Percentiles rank a stretch among this genome's conserved stretches.
phyloP scores from a whole-genome alignment of 345 rosid genomes.

The Brassica carinata region DNA sequence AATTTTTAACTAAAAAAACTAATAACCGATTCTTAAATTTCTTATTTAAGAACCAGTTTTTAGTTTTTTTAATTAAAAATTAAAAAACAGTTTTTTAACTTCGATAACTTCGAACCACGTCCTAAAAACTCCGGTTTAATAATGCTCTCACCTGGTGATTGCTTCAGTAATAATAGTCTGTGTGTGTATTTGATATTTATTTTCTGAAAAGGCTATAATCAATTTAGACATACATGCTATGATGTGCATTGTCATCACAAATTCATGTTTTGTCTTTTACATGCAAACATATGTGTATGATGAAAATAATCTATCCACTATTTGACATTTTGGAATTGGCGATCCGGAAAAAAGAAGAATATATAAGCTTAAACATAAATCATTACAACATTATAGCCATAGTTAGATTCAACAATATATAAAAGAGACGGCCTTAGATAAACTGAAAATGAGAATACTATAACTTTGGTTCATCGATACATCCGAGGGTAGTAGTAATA shows the following conservation, averaged over 20 bases:
- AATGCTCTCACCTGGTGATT: background rate
- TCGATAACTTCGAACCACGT: too few relatives aligned
- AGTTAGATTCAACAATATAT: background rate
- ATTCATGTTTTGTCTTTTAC: background rate
- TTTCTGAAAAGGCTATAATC: background rate
- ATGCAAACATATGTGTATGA: background rate
- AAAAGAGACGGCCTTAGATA: background rate
- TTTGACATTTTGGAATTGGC: background rate
- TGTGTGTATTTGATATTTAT: background rate
- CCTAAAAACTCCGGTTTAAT: too few relatives aligned
- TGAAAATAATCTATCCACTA: background rate
- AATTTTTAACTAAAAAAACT: too few relatives aligned
- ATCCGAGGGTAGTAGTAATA: slow-evolving; percentile 14
- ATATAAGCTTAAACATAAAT: too few relatives aligned
- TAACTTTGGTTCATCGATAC: slow-evolving; percentile 12
- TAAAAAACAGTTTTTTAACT: too few relatives aligned
- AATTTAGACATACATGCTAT: background rate
- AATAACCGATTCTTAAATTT: too few relatives aligned
- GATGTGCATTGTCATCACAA: background rate
- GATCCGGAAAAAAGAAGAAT: background rate
- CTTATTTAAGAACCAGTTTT: too few relatives aligned
- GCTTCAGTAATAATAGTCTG: background rate
- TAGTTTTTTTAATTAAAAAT: too few relatives aligned
- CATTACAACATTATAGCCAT: background rate
- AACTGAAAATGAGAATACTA: background rate